Conservation (phyloP, 768 basidiomycete species). For the Boletus vermiculosoides region DNA sequence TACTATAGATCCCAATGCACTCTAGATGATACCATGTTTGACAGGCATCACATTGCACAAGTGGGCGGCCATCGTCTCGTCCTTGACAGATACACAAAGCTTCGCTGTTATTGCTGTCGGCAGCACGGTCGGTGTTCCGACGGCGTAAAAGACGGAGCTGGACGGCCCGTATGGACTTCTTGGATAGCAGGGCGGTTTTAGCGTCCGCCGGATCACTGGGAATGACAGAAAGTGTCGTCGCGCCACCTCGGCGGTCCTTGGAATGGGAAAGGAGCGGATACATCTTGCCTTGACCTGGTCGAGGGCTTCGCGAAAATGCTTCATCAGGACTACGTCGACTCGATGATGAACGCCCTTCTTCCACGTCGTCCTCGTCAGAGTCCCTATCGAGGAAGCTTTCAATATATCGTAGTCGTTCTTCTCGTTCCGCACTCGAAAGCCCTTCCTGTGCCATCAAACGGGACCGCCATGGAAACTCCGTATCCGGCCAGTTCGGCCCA, state of each 20-base stretch:
- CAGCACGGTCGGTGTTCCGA: slow-evolving; percentile 35
- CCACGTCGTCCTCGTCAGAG: slow-evolving; percentile 51
- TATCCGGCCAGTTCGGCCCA: slow-evolving; percentile 75
- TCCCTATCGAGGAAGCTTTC: slow-evolving; percentile 73
- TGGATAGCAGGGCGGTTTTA: slow-evolving; percentile 67
- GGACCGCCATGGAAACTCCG: slow-evolving; percentile 75
- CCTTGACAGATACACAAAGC: slow-evolving; percentile 66
- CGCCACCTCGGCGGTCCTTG: slow-evolving; percentile 18
- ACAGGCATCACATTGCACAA: slow-evolving; percentile 83
- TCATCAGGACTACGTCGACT: slow-evolving; percentile 12
- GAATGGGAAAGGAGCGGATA: slow-evolving; percentile 51
- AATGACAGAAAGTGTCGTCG: slow-evolving; percentile 35
- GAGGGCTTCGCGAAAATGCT: slow-evolving; percentile 20
- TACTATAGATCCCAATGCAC: slow-evolving; percentile 70
- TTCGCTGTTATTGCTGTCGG: slow-evolving; percentile 48
- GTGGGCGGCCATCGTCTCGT: slow-evolving; percentile 65
- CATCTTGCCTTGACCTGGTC: slow-evolving; percentile 56
- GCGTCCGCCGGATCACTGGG: slow-evolving; percentile 77
- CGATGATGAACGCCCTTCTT: slow-evolving; percentile 21
- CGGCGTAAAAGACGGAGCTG: slow-evolving; percentile 47
- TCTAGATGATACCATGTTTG: slow-evolving; percentile 79
- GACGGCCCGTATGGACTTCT: slow-evolving; percentile 63
- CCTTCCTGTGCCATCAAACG: slow-evolving; percentile 56
- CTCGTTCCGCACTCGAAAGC: slow-evolving; percentile 50
- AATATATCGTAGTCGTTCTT: slow-evolving; percentile 62